phyloP scores from a whole-genome alignment of 2,329 filamentous ascomycete species.

The Penicillium vulpinum region DNA sequence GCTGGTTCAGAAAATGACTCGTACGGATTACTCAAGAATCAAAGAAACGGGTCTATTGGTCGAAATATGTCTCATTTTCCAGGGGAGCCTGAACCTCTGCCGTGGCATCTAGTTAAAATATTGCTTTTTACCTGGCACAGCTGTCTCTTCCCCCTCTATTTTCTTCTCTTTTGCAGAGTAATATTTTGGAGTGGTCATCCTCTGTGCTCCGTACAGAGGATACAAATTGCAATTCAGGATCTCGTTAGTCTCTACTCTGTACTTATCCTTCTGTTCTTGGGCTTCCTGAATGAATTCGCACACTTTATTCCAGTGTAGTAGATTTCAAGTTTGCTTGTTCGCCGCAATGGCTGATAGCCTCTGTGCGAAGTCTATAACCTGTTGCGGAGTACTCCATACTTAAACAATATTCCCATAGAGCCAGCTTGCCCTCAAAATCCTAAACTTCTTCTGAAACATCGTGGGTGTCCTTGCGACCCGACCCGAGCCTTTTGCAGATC shows the following conservation, averaged over 20 bases:
- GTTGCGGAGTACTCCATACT: too few relatives aligned
- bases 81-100: background rate
- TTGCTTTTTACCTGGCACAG: background rate
- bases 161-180: background rate
- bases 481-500: constrained; percentile 1
- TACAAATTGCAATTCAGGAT: background rate
- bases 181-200: background rate
- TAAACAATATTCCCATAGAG: background rate
- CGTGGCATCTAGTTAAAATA: background rate
- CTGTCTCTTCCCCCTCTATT: background rate
- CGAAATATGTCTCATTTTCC: background rate
- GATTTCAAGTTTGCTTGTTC: background rate
- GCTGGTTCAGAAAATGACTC: background rate
- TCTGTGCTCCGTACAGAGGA: too few relatives aligned
- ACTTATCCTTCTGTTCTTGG: background rate
- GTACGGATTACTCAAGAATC: too few relatives aligned
- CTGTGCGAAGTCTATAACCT: background rate
- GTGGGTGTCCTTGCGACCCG: background rate
- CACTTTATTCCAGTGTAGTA: background rate
- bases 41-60: background rate
- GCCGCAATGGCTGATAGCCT: background rate
- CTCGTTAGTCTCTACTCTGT: background rate
- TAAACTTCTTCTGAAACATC: background rate
- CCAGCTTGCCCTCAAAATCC: background rate
- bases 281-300: background rate